Evolutionary conservation across 2,329 filamentous ascomycete genomes (phyloP), one percentile per base, ranked within the genome.

Genomic region (Aspergillus oerlinghausenensis): DNA sequence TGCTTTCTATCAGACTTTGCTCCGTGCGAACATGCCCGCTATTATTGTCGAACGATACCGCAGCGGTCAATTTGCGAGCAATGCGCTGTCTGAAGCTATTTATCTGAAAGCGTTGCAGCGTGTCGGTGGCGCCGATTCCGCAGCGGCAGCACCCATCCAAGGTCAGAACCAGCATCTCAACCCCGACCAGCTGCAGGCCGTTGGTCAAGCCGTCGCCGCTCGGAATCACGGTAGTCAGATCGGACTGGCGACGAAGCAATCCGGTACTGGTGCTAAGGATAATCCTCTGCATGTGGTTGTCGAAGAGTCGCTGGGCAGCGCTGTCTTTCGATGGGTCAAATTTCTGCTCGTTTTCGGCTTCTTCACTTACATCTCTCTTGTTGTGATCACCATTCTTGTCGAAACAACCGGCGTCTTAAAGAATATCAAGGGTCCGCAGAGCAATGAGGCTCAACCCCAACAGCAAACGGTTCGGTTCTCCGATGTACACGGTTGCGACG

Each of bases 401-500:
- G 94, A 99, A 73, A 85, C 85, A 32, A 84, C 92, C 53, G 89
- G 89, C 61, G 80, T 88, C 9, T 78, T 96, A 65, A 92, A 91
- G 74, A 92, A 91, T 59, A 87, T 92, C 9, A 85, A 87, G 11
- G 86, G 86, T 52, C 75, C 81, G 2, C 84, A 87, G 56, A 87
- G 86, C 65, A 90, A 89, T 59, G 92, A 99, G 75, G 92, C 92
- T 59, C 93, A 95, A 72, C 88, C 94, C 7, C 90, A 97, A 73
- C 87, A 92, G 66, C 94, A 99, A 73, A 97, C 84, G 57, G 92
- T 92, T 21, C 87, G 90, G 49, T 99, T 99, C 77, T 83, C 82
- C 56, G 94, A 99, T 71, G 94, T 99, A 6, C 94, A 99, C 71
- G 94, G 94, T 52, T 97, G 93, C 65, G 92, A 97, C 62, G 95